phyloP scores from a whole-genome alignment of 306 rosid genomes.

The Spatholobus suberectus region DNA sequence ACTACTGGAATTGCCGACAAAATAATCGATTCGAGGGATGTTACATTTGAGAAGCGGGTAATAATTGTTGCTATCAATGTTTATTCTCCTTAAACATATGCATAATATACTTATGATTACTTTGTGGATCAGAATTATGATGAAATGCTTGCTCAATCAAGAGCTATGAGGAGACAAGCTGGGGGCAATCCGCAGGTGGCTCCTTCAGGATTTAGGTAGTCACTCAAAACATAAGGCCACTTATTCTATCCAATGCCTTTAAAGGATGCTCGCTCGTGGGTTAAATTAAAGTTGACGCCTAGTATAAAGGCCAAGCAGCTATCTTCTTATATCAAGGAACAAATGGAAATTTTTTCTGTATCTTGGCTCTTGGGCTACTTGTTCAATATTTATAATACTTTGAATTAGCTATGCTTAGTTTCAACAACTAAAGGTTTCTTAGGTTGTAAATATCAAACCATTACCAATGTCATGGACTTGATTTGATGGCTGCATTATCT shows the following conservation, averaged over 20 bases:
- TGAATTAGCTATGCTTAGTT: conserved; percentile 30
- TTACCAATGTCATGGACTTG: conserved; percentile 20
- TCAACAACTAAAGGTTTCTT: conserved; percentile 19
- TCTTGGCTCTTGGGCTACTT: conserved; percentile 22
- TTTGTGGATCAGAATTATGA: conserved; percentile 68
- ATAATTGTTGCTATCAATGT: neutral
- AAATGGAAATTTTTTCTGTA: conserved; percentile 20
- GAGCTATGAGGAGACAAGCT: conserved; percentile 64
- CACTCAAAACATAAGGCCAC: conserved; percentile 29
- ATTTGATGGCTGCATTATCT: neutral
- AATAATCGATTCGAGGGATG: conserved; percentile 55
- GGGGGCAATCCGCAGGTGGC: conserved; percentile 76
- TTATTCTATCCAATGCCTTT: conserved; percentile 32
- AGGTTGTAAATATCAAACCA: conserved; percentile 45
- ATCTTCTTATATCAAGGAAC: conserved; percentile 30
- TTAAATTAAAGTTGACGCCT: conserved; percentile 24
- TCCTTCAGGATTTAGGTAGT: conserved; percentile 80
- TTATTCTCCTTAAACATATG: neutral
- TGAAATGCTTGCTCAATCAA: conserved; percentile 75
- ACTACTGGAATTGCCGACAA: conserved; percentile 87
- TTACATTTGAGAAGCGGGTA: conserved; percentile 77
- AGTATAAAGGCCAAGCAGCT: conserved; percentile 24
- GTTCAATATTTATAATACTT: conserved; percentile 19
- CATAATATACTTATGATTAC: conserved; percentile 21
- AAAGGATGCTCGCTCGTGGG: conserved; percentile 36